Evolutionary conservation across 305 asterid species (phyloP).

Genomic region (Rubia peregrina): DNA sequence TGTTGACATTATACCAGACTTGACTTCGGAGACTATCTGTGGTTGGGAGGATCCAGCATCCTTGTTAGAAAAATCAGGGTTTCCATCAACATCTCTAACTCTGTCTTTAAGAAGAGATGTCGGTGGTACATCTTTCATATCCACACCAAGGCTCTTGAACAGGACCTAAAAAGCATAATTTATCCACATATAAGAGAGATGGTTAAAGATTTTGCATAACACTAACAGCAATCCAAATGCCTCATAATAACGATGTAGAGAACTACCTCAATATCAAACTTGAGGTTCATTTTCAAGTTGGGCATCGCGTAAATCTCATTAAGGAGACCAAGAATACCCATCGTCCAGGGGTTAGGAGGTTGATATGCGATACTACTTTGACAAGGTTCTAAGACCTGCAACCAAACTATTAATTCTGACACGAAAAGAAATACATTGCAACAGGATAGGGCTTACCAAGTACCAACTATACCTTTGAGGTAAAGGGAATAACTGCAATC

Average conservation of each 20-base stretch:
- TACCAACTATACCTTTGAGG: slow-evolving; percentile 68
- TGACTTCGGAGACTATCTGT: slow-evolving; percentile 53
- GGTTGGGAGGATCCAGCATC: slow-evolving; percentile 71
- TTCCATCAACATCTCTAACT: slow-evolving; percentile 84
- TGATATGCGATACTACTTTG: slow-evolving; percentile 89
- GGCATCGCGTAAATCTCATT: slow-evolving; percentile 97
- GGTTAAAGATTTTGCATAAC: slow-evolving; percentile 4
- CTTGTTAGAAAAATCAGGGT: slow-evolving; percentile 96
- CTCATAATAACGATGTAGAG: neutral
- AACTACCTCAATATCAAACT: slow-evolving; percentile 91
- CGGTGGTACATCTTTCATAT: slow-evolving; percentile 80
- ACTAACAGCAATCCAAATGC: slow-evolving; percentile 3
- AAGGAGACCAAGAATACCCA: slow-evolving; percentile 93
- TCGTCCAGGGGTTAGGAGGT: slow-evolving; percentile 99
- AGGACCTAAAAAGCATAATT: slow-evolving; percentile 54
- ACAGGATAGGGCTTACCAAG: slow-evolving; percentile 13
- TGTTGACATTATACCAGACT: slow-evolving; percentile 56
- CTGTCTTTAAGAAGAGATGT: slow-evolving; percentile 78
- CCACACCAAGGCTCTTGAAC: slow-evolving; percentile 86
- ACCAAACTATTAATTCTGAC: slow-evolving; percentile 14
- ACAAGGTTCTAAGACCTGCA: slow-evolving; percentile 87
- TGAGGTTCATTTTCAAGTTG: slow-evolving; percentile 93
- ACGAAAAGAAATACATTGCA: neutral
- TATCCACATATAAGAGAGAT: slow-evolving; percentile 9
- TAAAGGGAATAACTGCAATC: slow-evolving; percentile 98